These are phyloP conservation scores for Naegleria gruberi DNA, from an alignment of 208 protist species.

Conservation along the genomic window DNA sequence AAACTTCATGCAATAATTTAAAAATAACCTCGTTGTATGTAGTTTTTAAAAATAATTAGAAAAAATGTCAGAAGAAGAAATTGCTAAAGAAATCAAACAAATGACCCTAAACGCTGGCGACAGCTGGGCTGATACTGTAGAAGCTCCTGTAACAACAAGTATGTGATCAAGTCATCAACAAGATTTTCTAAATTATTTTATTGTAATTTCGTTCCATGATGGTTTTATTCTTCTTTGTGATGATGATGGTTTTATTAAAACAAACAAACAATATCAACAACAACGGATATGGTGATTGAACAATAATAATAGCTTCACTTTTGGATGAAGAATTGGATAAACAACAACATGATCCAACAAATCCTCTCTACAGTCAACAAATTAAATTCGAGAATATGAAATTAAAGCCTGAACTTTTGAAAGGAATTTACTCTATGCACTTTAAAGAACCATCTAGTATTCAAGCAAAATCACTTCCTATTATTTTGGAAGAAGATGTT, in stretches of 20 bases:
- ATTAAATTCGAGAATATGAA: not conserved
- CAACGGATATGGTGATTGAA: no score
- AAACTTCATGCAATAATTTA: no score
- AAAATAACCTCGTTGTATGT: no score
- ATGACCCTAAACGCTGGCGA: not conserved
- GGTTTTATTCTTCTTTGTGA: not conserved
- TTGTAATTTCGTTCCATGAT: not conserved
- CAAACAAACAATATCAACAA: no score
- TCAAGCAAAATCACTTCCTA: not conserved
- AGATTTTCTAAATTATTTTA: no score
- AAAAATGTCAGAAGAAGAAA: not conserved
- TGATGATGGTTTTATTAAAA: not conserved
- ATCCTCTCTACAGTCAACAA: not conserved
- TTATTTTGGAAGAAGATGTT: not conserved
- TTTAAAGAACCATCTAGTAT: not conserved
- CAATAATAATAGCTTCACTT: not conserved
- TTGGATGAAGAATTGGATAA: not conserved
- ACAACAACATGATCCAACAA: not conserved
- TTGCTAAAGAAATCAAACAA: not conserved
- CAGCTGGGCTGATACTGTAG: not conserved
- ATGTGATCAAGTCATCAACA: no score
- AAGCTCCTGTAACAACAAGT: no score
- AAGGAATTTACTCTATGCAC: not conserved
- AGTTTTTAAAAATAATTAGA: not conserved
- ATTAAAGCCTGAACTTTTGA: not conserved